A percentile compares a stretch with the other conserved stretches of the same genome.
Conservation (phyloP, 495 filamentous ascomycete species). For the Xylaria scruposa region DNA sequence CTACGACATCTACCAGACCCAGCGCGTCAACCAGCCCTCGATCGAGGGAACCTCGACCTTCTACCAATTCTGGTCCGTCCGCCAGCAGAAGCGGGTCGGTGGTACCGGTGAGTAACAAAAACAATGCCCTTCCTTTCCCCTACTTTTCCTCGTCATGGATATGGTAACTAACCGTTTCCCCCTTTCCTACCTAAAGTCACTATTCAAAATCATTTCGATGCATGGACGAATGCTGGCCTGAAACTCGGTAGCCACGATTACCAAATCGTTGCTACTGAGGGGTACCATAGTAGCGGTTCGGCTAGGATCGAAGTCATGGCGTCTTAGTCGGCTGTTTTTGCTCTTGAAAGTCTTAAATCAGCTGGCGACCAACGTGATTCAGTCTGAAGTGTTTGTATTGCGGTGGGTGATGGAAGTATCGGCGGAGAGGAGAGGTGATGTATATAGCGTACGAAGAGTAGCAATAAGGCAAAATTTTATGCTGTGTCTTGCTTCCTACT, state of each 20-base stretch:
- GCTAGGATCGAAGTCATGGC: conserved; percentile 44
- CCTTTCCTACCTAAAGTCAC: conserved; percentile 37
- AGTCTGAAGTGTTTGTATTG: not conserved
- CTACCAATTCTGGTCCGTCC: conserved; percentile 65
- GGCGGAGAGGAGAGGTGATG: not conserved
- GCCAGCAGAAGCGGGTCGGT: conserved; percentile 53
- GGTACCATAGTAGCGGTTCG: conserved; percentile 57
- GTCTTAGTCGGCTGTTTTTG: not conserved
- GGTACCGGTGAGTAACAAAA: conserved; percentile 41
- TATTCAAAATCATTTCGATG: conserved; percentile 67
- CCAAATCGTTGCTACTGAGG: conserved; percentile 66
- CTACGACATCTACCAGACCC: conserved; percentile 70
- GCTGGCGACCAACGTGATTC: not conserved
- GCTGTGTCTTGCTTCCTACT: not conserved
- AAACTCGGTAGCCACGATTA: conserved; percentile 62
- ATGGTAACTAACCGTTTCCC: not conserved
- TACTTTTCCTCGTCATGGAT: not conserved
- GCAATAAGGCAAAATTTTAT: not conserved
- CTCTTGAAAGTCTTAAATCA: not conserved
- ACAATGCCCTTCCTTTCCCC: not conserved
- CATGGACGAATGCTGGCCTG: conserved; percentile 62
- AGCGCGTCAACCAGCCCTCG: conserved; percentile 64
- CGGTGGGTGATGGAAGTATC: not conserved
- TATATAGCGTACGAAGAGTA: conserved; percentile 17
- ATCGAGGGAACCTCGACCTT: conserved; percentile 57